Percentiles rank a stretch among this genome's conserved stretches.
These are phyloP conservation scores for Spirogloea muscicola DNA, from an alignment of 139 green algal species.

Conservation along the genomic window DNA sequence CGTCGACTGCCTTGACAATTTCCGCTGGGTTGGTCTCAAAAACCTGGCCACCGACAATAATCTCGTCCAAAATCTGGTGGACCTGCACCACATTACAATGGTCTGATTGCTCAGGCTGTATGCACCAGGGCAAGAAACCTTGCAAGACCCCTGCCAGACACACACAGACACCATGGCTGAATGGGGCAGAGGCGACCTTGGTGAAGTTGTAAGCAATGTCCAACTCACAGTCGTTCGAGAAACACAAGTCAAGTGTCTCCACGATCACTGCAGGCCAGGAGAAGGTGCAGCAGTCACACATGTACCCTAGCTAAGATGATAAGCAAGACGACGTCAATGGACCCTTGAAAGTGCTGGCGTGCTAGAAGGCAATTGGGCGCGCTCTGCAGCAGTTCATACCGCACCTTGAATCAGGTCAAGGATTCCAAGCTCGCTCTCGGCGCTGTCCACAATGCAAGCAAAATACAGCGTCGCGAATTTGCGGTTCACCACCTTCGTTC, in stretches of 20 bases:
- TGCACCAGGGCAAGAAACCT: too few relatives aligned
- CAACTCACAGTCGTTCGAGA: conserved; percentile 80
- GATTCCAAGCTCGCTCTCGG: conserved; percentile 53
- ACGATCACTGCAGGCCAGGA: conserved; percentile 56
- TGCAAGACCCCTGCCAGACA: too few relatives aligned
- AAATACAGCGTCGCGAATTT: conserved; percentile 56
- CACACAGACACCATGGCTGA: conserved; percentile 17
- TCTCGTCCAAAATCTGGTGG: conserved; percentile 50
- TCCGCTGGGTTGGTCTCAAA: conserved; percentile 24
- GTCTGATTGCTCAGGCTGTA: too few relatives aligned
- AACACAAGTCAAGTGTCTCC: conserved; percentile 74
- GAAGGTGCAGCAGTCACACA: neutral
- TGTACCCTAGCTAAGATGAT: too few relatives aligned
- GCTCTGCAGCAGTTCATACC: too few relatives aligned
- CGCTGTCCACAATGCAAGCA: conserved; percentile 40
- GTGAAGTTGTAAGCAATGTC: conserved; percentile 92
- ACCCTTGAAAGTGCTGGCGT: too few relatives aligned
- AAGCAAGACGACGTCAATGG: too few relatives aligned
- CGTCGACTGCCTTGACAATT: conserved; percentile 18
- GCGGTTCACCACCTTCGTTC: conserved; percentile 51
- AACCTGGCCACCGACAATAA: conserved; percentile 51
- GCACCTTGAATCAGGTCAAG: conserved; percentile 53
- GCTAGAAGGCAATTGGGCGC: neutral
- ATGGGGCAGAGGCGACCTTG: conserved; percentile 62
- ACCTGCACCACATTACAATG: too few relatives aligned